Base-by-base conservation (phyloP, 768 basidiomycete genomes). In the Termitomyces sp. region DNA sequence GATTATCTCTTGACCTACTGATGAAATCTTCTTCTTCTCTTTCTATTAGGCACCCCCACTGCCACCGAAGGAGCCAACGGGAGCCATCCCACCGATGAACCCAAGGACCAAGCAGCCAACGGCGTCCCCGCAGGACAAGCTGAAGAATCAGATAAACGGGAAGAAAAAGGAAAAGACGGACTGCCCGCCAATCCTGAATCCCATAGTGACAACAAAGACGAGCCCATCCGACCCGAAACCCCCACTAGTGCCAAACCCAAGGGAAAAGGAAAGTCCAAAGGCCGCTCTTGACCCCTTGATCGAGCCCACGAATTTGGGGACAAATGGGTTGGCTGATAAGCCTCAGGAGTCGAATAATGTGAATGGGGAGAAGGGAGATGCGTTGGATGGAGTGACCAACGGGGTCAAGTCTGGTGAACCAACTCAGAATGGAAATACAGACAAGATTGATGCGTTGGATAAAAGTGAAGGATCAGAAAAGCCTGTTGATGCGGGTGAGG, bases 1-100 rank as follows among this genome's bases (percentile, higher is more conserved):
- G 24, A 36, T 28, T 41, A 39, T 31, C 20, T 58, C 48, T n/a
- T 56, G 55, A 48, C 51, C 18, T 22, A 33, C 58, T 63, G 18
- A 60, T 46, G 8, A 59, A 36, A 13, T 13, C 15, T 53, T 39
- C 39, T 29, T 59, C 50, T 52, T 60, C 42, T 42, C 8, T 41
- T 26, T 24, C 36, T 18, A 4, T 29, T 46, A 47, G 52, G 5
- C 24, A 9, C 52, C 36, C 1, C 49, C 59, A n/a, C 52, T 54
- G 24, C 52, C 49, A 0, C 49, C 50, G n/a, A 28, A 36, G 29
- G 51, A 58, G n/a, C 57, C 48, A 15, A 4, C 22, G 15, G 13
- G 28, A 18, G 33, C 29, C 3, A 51, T 36, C 3, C 49, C 56
- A 45, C 47, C 51, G 39, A 46, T 4, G 18, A 24, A 5, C 12